Percentiles rank a stretch among this genome's conserved stretches.
phyloP scores from a whole-genome alignment of 176 grass and related monocot genomes.

The Oryza glumipatula region DNA sequence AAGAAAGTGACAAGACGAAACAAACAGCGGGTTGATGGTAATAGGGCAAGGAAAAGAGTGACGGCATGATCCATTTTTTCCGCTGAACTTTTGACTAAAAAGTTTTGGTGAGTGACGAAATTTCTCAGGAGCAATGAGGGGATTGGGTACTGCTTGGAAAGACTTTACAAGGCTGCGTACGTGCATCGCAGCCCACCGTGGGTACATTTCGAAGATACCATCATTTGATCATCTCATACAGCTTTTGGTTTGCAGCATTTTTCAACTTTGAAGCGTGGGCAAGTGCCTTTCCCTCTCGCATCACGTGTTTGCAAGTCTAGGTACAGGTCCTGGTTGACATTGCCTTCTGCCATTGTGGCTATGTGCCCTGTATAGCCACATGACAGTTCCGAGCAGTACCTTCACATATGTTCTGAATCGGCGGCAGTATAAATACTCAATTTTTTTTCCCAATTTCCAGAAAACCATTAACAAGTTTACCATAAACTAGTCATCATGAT shows the following conservation, averaged over 20 bases:
- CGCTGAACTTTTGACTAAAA: conserved; percentile 42
- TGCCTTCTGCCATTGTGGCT: not conserved
- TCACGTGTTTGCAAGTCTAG: conserved; percentile 33
- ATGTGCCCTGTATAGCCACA: not conserved
- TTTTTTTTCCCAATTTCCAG: not conserved
- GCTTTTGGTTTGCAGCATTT: conserved; percentile 20
- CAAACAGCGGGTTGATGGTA: conserved; percentile 18
- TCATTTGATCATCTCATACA: conserved; percentile 40
- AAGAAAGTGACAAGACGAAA: conserved; percentile 35
- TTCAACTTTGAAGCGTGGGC: conserved; percentile 42
- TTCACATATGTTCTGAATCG: not conserved
- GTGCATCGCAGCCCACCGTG: conserved; percentile 5
- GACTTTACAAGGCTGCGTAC: conserved; percentile 27
- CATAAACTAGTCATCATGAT: not conserved
- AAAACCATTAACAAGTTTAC: not conserved
- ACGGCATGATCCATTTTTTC: conserved; percentile 50
- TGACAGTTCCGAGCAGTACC: not conserved
- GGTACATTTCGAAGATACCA: conserved; percentile 25
- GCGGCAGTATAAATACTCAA: not conserved
- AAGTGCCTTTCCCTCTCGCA: conserved; percentile 23
- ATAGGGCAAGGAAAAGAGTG: conserved; percentile 29
- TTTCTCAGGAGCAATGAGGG: conserved; percentile 10
- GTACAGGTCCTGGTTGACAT: conserved; percentile 22
- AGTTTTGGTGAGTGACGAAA: conserved; percentile 12
- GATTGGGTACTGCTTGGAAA: conserved; percentile 1